These are phyloP conservation scores for Thuidium tamariscinum DNA, from an alignment of 225 moss, liverwort and hornwort genomes.

Conservation along the genomic window DNA sequence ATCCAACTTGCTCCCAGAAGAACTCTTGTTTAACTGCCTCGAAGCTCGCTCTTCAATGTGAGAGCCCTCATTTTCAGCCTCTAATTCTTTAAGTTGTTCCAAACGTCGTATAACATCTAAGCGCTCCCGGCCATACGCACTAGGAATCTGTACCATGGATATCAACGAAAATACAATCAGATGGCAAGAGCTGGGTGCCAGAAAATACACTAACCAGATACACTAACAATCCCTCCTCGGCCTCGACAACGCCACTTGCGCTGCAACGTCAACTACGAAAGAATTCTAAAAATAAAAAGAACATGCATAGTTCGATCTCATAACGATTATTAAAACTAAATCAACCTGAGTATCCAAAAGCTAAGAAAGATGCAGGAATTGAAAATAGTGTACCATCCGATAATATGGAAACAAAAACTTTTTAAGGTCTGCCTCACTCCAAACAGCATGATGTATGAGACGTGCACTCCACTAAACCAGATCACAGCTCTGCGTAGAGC, in stretches of 20 bases:
- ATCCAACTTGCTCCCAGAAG: conserved; percentile 4
- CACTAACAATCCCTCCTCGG: neutral
- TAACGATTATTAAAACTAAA: neutral
- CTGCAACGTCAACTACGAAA: neutral
- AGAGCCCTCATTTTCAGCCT: conserved; percentile 14
- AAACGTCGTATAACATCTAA: conserved; percentile 47
- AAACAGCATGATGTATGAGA: neutral
- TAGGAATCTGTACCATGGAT: conserved; percentile 31
- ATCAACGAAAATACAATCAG: neutral
- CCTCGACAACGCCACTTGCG: neutral
- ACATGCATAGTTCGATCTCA: neutral
- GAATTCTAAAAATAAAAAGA: neutral
- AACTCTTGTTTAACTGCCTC: neutral
- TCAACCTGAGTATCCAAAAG: neutral
- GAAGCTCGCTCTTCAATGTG: neutral
- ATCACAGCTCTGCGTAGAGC: neutral
- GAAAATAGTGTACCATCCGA: neutral
- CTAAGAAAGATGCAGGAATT: neutral
- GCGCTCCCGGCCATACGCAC: conserved; percentile 46
- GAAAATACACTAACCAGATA: neutral
- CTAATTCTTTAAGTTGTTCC: conserved; percentile 41
- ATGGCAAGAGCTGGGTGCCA: neutral
- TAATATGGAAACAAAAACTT: neutral
- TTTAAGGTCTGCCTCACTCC: neutral
- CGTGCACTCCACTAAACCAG: neutral